Evolutionary conservation across 768 basidiomycete genomes (phyloP).

Genomic region (Mycena filopes): DNA sequence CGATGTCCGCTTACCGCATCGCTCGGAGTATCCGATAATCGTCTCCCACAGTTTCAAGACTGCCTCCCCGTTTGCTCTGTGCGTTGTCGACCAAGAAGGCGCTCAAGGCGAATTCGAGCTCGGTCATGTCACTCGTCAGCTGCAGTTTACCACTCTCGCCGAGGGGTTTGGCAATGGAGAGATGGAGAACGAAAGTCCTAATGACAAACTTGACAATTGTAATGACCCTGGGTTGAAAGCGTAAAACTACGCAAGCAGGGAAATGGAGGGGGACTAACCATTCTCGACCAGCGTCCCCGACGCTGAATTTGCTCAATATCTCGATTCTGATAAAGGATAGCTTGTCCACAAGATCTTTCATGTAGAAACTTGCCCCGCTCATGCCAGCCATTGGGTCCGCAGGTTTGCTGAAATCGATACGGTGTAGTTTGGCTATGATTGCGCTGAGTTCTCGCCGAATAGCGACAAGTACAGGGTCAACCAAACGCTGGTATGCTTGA

Average conservation of each 20-base stretch:
- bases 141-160: conserved; percentile 95
- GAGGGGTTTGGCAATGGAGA: conserved; percentile 91
- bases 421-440: conserved; percentile 86
- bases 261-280: conserved; percentile 64
- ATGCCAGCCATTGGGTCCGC: conserved; percentile 73
- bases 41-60: conserved; percentile 81
- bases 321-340: conserved; percentile 84
- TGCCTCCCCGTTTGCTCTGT: conserved; percentile 69
- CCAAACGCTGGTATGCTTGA: conserved; percentile 62
- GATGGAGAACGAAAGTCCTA: conserved; percentile 89
- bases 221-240: conserved; percentile 56
- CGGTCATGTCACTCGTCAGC: conserved; percentile 95
- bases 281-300: conserved; percentile 76
- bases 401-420: conserved; percentile 81
- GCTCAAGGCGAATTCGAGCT: conserved; percentile 91
- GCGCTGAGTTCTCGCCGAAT: conserved; percentile 85
- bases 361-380: conserved; percentile 83
- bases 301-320: conserved; percentile 72
- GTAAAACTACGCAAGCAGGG: background rate
- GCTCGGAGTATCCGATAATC: conserved; percentile 89
- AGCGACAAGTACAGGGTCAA: conserved; percentile 70
- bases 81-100: conserved; percentile 74
- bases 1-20: conserved; percentile 75
- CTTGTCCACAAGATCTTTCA: conserved; percentile 93
- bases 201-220: conserved; percentile 84